Percentiles rank a stretch among this genome's conserved stretches.
Evolutionary conservation across 352 stramenopile genomes (phyloP).

Genomic region (Phytophthora palmivora): DNA sequence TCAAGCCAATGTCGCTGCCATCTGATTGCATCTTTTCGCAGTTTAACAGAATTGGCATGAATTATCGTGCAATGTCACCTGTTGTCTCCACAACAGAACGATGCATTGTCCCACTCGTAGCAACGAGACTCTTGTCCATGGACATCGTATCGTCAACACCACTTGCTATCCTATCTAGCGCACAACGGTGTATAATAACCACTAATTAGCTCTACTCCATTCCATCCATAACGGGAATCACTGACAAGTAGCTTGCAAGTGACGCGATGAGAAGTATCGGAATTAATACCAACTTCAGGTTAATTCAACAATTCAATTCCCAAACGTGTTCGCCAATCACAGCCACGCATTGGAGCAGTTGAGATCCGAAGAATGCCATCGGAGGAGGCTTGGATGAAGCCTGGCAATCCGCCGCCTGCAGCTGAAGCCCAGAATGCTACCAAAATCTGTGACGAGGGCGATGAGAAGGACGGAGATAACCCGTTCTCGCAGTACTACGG

Average conservation of each 20-base stretch:
- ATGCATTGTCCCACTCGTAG: background rate
- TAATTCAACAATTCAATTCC: too few species aligned
- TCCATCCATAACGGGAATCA: too few species aligned
- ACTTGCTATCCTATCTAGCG: too few species aligned
- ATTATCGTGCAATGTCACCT: background rate
- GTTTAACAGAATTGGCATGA: conserved; percentile 3
- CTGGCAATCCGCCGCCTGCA: conserved; percentile 3
- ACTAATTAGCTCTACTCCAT: too few species aligned
- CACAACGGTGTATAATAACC: too few species aligned
- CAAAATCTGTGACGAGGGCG: conserved; percentile 17
- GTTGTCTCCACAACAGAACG: background rate
- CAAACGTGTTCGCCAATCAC: too few species aligned
- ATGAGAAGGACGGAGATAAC: conserved; percentile 77
- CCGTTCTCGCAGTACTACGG: conserved; percentile 96
- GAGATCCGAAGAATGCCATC: conserved; percentile 12
- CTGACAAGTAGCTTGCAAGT: too few species aligned
- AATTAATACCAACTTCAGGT: too few species aligned
- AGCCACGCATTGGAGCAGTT: conserved; percentile 10
- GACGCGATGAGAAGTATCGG: too few species aligned
- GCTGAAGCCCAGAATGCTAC: background rate
- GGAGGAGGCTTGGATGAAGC: conserved; percentile 16
- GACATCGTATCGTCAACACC: too few species aligned
- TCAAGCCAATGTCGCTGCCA: background rate
- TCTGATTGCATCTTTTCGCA: conserved; percentile 5
- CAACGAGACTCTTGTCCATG: too few species aligned